Conservation (phyloP, 306 rosid species). For the Benincasa hispida region DNA sequence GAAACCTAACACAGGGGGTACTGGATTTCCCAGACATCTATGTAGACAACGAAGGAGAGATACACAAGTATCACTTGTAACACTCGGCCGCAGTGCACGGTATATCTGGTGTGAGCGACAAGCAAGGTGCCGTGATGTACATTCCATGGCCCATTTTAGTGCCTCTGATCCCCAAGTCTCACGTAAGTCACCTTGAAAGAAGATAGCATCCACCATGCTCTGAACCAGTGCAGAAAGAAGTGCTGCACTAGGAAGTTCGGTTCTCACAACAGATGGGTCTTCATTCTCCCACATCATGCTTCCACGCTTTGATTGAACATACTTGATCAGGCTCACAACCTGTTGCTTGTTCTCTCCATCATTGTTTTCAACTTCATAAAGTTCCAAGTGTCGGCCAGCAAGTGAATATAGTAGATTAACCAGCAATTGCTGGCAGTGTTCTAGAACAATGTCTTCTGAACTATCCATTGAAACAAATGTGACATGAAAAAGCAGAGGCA, state of each 20-base stretch:
- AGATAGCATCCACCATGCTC: conserved; percentile 99
- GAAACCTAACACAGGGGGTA: conserved; percentile 93
- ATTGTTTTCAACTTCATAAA: conserved; percentile 90
- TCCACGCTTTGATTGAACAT: conserved; percentile 97
- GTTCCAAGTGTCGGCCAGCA: conserved; percentile 98
- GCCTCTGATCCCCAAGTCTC: conserved; percentile 99
- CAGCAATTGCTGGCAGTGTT: conserved; percentile 97
- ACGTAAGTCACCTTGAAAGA: conserved; percentile 98
- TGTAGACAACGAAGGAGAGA: conserved; percentile 92
- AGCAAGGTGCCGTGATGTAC: conserved; percentile 96
- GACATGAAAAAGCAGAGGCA: conserved; percentile 93
- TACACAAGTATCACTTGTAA: conserved; percentile 93
- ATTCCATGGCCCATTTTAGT: conserved; percentile 99
- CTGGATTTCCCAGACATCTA: conserved; percentile 93
- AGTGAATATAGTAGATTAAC: conserved; percentile 93
- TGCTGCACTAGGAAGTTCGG: conserved; percentile 98
- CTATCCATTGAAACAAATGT: conserved; percentile 99
- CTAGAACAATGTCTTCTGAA: conserved; percentile 94
- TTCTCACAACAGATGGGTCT: conserved; percentile 87
- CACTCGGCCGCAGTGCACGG: conserved; percentile 90
- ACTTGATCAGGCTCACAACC: conserved; percentile 95
- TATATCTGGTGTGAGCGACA: conserved; percentile 99
- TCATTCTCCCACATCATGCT: conserved; percentile 99
- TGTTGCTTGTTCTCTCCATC: conserved; percentile 99
- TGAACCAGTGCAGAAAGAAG: conserved; percentile 96